Base-by-base conservation (phyloP, 495 filamentous ascomycete genomes). In the Talaromyces ruber region DNA sequence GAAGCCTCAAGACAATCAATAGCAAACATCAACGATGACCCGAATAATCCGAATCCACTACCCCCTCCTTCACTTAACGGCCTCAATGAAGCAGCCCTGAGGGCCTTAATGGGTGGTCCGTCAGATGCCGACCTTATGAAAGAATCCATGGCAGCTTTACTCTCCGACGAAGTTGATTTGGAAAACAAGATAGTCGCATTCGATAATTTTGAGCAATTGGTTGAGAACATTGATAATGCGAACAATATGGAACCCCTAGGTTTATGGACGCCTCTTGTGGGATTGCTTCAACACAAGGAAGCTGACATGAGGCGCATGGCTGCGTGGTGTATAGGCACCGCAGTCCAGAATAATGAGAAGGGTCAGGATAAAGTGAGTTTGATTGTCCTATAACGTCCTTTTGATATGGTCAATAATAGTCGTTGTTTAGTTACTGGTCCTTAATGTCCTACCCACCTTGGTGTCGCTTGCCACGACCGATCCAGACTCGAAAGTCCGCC, bases 121-220 rank as follows among this genome's bases (percentile, higher is more conserved):
- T 88, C 86, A 11, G 94, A 98, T 58, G 91, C 93, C 7, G 91
- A 96, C 45, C 79, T 92, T 12, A 98, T 98, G 94, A 84, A 83
- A 58, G 84, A 85, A 34, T 81, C 89, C 53, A 94, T 98, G 84
- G 81, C 79, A 16, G 84, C 87, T 32, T 84, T 97, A 61, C 76
- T 76, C 21, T 84, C 80, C 0, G 70, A 82, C 5, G 83, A 91
- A 65, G 69, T 86, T 32, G 79, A 83, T 6, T 78, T 95, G 61
- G 86, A 93, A 47, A 84, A 93, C 71, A 90, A 90, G 72, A 70
- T 96, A 39, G 85, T 84, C 54, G 95, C 95, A 30, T 96, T 97
- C 73, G 94, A 98, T 81, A 96, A 97, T 77, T 89, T 98, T 58
- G 92, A 97, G 76, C 88, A 95, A 71, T 77, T 97, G 45, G 86